A percentile compares a stretch with the other conserved stretches of the same genome.
Evolutionary conservation across 2,329 filamentous ascomycete species (phyloP).

Genomic region (Celoporthe dispersa): DNA sequence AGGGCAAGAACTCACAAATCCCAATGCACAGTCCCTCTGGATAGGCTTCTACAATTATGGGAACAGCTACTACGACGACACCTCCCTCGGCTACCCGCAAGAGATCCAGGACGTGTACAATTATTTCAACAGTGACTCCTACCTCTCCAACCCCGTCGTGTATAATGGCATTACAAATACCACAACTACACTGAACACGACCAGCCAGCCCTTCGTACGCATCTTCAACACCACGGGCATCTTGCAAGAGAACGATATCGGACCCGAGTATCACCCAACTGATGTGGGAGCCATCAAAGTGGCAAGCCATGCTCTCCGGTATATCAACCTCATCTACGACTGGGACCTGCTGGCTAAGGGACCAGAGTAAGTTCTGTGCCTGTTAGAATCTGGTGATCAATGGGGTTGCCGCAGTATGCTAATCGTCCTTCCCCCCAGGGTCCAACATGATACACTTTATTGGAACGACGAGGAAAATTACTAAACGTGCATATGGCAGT

Average conservation of each 20-base stretch:
- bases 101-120: constrained; percentile 56
- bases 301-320: constrained; percentile 63
- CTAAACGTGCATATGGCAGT: constrained; percentile 31
- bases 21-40: constrained; percentile 51
- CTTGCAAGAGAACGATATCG: constrained; percentile 65
- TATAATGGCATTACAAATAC: constrained; percentile 47
- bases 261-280: constrained; percentile 61
- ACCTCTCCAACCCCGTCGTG: constrained; percentile 44
- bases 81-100: constrained; percentile 47
- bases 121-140: constrained; percentile 54
- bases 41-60: constrained; percentile 55
- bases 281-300: constrained; percentile 66
- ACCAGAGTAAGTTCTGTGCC: constrained; percentile 45
- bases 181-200: constrained; percentile 38
- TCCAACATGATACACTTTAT: constrained; percentile 53
- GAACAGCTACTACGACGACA: constrained; percentile 52
- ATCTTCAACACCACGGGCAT: constrained; percentile 67
- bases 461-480: constrained; percentile 56
- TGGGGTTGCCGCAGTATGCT: constrained; percentile 9
- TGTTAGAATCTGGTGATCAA: constrained; percentile 37
- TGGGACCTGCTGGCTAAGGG: constrained; percentile 61
- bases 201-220: constrained; percentile 55
- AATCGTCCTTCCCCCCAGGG: constrained; percentile 32
- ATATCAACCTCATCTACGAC: constrained; percentile 57
- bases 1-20: constrained; percentile 19